Percentiles rank a stretch among this genome's conserved stretches.
Evolutionary conservation across 1,284 basidiomycete species (phyloP).

Genomic region (Laetiporus sulphureus): DNA sequence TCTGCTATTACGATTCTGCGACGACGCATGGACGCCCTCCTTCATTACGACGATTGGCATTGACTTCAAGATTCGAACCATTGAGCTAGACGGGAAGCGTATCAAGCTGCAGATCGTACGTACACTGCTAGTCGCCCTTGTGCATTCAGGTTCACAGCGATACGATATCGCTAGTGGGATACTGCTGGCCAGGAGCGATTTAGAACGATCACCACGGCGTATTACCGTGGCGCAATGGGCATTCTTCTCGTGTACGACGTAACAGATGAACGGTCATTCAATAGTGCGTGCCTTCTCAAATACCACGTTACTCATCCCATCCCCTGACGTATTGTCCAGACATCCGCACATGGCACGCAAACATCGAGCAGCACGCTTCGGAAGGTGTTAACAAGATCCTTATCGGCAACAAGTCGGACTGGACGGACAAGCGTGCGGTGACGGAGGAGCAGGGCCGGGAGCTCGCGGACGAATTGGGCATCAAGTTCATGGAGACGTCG

Average conservation of each 20-base stretch:
- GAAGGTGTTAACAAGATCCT: slow-evolving; percentile 99
- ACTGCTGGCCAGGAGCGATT: slow-evolving; percentile 99
- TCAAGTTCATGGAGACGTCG: slow-evolving; percentile 97
- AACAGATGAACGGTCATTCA: slow-evolving; percentile 96
- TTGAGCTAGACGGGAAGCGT: slow-evolving; percentile 92
- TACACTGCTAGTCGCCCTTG: too few species aligned
- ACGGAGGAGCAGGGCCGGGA: slow-evolving; percentile 80
- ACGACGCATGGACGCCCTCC: slow-evolving; percentile 99
- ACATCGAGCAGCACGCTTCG: slow-evolving; percentile 98
- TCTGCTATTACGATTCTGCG: slow-evolving; percentile 96
- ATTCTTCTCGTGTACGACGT: slow-evolving; percentile 99
- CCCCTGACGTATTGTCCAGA: slow-evolving; percentile 43
- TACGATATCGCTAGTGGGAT: slow-evolving; percentile 69
- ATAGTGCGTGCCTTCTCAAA: slow-evolving; percentile 58
- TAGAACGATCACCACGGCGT: slow-evolving; percentile 99
- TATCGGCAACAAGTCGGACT: slow-evolving; percentile 99
- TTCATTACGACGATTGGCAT: slow-evolving; percentile 99
- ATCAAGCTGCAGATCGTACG: slow-evolving; percentile 95
- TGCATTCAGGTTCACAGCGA: not conserved
- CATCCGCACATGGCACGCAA: slow-evolving; percentile 97
- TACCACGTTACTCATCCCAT: not conserved
- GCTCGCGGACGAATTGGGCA: slow-evolving; percentile 83
- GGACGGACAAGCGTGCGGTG: slow-evolving; percentile 94
- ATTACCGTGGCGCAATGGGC: slow-evolving; percentile 99
- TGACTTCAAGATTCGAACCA: slow-evolving; percentile 95